Evolutionary conservation across 1,139 yeast species (phyloP).

Genomic region (Entelexis sorbosivorans): DNA sequence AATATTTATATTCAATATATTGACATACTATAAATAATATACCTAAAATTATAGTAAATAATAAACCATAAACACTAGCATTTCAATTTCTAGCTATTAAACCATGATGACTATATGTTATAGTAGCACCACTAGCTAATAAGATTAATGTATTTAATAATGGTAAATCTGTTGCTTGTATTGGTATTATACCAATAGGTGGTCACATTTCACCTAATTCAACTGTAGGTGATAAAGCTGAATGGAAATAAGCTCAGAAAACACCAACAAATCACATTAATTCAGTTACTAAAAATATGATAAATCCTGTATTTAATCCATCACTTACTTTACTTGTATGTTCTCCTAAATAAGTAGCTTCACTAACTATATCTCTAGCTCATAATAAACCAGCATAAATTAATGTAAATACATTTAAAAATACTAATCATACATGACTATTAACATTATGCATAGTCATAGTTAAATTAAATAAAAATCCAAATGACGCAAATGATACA

Average conservation of each 20-base stretch:
- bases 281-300: neutral
- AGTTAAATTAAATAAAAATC: neutral
- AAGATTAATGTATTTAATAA: neutral
- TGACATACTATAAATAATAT: neutral
- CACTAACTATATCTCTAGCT: neutral
- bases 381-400: neutral
- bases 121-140: slow-evolving; percentile 1
- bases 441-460: neutral
- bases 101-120: slow-evolving; percentile 1
- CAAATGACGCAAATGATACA: neutral
- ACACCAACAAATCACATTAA: neutral
- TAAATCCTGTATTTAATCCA: neutral
- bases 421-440: neutral
- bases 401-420: neutral
- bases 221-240: neutral
- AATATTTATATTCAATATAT: neutral
- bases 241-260: slow-evolving; percentile 1
- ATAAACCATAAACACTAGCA: neutral
- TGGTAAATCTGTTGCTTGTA: slow-evolving; percentile 1
- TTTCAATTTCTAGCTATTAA: neutral
- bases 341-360: slow-evolving; percentile 1
- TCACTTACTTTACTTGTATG: neutral
- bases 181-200: neutral
- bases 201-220: slow-evolving; percentile 1
- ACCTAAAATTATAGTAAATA: neutral